A percentile compares a stretch with the other conserved stretches of the same genome.
Evolutionary conservation across 371 early-diverging fungal species (phyloP).

Genomic region (Vairimorpha ceranae): DNA sequence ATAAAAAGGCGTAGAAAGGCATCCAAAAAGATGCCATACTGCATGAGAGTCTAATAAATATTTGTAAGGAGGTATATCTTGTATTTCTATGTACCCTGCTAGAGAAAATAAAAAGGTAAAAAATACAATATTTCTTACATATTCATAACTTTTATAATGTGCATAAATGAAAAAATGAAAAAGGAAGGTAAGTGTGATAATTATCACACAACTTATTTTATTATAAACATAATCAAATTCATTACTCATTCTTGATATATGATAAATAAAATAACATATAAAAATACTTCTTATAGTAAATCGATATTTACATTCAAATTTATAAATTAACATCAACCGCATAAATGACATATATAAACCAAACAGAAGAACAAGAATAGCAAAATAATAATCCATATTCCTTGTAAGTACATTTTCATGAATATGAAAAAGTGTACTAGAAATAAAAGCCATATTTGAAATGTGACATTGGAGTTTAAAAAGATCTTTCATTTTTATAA

Average conservation of each 20-base stretch:
- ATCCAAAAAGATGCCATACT: slow-evolving; percentile 47
- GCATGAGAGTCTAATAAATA: slow-evolving; percentile 59
- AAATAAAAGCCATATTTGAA: slow-evolving; percentile 40
- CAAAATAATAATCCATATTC: slow-evolving; percentile 53
- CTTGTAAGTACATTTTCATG: slow-evolving; percentile 49
- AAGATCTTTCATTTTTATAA: neutral
- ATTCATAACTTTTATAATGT: slow-evolving; percentile 2
- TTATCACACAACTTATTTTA: slow-evolving; percentile 35
- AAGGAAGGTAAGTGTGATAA: slow-evolving; percentile 23
- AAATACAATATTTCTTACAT: slow-evolving; percentile 26
- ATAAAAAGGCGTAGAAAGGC: slow-evolving; percentile 35
- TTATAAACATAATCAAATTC: slow-evolving; percentile 56
- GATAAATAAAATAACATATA: slow-evolving; percentile 29
- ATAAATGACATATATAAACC: slow-evolving; percentile 31
- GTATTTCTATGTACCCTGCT: slow-evolving; percentile 41
- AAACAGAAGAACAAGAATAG: slow-evolving; percentile 38
- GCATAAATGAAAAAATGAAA: slow-evolving; percentile 23
- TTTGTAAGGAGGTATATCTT: slow-evolving; percentile 48
- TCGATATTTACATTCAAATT: neutral
- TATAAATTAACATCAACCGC: slow-evolving; percentile 19
- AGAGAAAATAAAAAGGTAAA: slow-evolving; percentile 34
- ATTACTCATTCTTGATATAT: slow-evolving; percentile 48
- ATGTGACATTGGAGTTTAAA: slow-evolving; percentile 37
- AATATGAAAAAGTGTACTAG: slow-evolving; percentile 53
- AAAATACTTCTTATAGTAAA: neutral